Percentiles rank a stretch among this genome's conserved stretches.
Conservation (phyloP, 139 green algal genomes). For the Coelastrella sp. region DNA sequence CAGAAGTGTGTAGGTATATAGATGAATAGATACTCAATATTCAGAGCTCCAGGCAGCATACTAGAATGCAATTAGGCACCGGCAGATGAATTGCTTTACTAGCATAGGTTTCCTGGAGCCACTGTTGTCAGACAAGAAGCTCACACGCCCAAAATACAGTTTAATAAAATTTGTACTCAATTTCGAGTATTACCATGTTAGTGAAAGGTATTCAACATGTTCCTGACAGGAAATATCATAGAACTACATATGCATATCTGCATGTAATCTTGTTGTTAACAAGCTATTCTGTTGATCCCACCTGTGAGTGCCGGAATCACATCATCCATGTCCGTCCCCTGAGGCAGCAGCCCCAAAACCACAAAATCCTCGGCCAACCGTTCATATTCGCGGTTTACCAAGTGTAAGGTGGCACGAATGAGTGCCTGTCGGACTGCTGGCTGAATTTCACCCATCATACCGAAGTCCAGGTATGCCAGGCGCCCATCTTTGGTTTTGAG, state of each 20-base stretch:
- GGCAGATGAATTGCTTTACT: too few species aligned
- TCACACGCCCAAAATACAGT: too few species aligned
- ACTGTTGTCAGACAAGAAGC: too few species aligned
- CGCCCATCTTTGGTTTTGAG: constrained; percentile 67
- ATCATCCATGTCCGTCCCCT: constrained; percentile 60
- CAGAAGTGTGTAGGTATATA: neutral
- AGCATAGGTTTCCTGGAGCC: too few species aligned
- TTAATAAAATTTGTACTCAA: too few species aligned
- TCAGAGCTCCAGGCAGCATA: too few species aligned
- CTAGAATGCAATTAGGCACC: too few species aligned
- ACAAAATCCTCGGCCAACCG: constrained; percentile 86
- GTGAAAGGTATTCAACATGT: too few species aligned
- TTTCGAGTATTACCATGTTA: too few species aligned
- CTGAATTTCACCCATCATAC: constrained; percentile 78
- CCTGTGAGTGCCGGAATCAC: constrained; percentile 82
- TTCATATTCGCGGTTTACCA: constrained; percentile 79
- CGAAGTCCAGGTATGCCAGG: constrained; percentile 87
- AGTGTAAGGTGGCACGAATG: constrained; percentile 88
- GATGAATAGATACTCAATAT: neutral
- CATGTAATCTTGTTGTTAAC: too few species aligned
- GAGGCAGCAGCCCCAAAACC: constrained; percentile 84
- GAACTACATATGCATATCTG: too few species aligned
- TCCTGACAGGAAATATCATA: too few species aligned
- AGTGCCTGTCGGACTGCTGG: constrained; percentile 52
- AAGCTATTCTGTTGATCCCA: constrained; percentile 21